Evolutionary conservation across 192 early-diverging fungal genomes (phyloP), one percentile per base, ranked within the genome.

Genomic region (Mortierella claussenii): DNA sequence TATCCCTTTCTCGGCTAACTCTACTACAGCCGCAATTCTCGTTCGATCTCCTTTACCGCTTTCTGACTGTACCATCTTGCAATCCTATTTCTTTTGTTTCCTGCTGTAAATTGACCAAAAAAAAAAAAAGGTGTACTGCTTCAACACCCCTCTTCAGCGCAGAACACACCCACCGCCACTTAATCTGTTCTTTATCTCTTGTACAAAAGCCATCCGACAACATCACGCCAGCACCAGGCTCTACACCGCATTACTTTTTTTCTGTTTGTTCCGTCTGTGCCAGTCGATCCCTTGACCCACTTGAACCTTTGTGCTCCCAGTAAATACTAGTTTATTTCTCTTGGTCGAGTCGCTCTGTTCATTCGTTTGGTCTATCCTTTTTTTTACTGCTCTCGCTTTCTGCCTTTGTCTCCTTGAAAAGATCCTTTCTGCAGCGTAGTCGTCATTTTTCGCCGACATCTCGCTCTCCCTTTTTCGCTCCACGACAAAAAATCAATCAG

Each of bases 311-410:
- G 34, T 32, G 34, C 68, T 69, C 68, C 68, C 68, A 69, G 50
- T 60, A 26, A 40, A 69, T 31, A 61, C 30, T 61, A 7, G 18
- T 54, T 54, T 61, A 18, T 48, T 56, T 27, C 24, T 28, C 69
- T 71, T 57, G 60, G 65, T 57, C 43, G 60, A 60, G 70, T 60
- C 46, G 49, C 28, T 42, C 48, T 53, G 26, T 69, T 53, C 37
- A 55, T 31, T n/a, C 18, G 28, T 62, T n/a, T n/a, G n/a, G n/a
- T n/a, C n/a, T n/a, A n/a, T n/a, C n/a, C 58, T 42, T 17, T 42
- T 28, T 53, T 9, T 44, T 62, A 33, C 8, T 33, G 18, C 44
- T 48, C 61, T 46, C 48, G 34, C 17, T 59, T 43, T 37, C n/a
- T 28, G 15, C 33, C 45, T 56, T 31, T 55, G 58, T n/a, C 43